phyloP scores from a whole-genome alignment of 768 basidiomycete species.

The Phylloporus scabripes region DNA sequence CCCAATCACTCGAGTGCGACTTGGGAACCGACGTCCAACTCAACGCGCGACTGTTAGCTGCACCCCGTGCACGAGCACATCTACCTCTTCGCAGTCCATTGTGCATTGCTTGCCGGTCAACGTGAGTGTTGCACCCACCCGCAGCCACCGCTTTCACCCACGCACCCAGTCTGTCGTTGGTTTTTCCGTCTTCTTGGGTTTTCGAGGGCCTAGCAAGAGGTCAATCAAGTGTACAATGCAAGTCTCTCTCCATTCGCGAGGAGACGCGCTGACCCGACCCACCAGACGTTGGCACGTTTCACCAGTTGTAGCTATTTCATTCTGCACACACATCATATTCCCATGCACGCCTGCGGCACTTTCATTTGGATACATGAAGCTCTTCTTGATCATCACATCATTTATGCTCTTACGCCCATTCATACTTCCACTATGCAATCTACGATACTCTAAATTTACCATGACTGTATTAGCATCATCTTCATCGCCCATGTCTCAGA shows the following conservation, averaged over 20 bases:
- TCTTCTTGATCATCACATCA: conserved; percentile 12
- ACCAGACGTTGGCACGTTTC: conserved; percentile 4
- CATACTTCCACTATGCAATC: conserved; percentile 11
- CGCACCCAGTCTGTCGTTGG: conserved; percentile 21
- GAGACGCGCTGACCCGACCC: conserved; percentile 2
- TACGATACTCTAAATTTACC: conserved; percentile 12
- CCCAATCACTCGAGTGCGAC: conserved; percentile 2
- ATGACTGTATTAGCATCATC: neutral
- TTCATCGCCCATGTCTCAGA: neutral
- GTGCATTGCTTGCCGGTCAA: conserved; percentile 21
- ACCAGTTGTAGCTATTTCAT: conserved; percentile 18
- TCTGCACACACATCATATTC: conserved; percentile 7
- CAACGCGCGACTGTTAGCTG: conserved; percentile 16
- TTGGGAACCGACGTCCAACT: conserved; percentile 9
- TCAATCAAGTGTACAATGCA: conserved; percentile 5
- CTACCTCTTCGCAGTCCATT: conserved; percentile 14
- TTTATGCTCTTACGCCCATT: neutral
- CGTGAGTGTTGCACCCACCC: conserved; percentile 12
- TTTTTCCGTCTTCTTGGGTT: conserved; percentile 23
- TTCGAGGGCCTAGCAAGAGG: conserved; percentile 20
- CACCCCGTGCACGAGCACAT: conserved; percentile 9
- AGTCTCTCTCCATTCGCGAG: neutral
- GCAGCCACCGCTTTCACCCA: neutral
- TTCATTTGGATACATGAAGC: conserved; percentile 16
- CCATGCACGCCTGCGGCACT: conserved; percentile 19